Base-by-base conservation (phyloP, 192 early-diverging fungal genomes). In the Chytriomyces sp. region DNA sequence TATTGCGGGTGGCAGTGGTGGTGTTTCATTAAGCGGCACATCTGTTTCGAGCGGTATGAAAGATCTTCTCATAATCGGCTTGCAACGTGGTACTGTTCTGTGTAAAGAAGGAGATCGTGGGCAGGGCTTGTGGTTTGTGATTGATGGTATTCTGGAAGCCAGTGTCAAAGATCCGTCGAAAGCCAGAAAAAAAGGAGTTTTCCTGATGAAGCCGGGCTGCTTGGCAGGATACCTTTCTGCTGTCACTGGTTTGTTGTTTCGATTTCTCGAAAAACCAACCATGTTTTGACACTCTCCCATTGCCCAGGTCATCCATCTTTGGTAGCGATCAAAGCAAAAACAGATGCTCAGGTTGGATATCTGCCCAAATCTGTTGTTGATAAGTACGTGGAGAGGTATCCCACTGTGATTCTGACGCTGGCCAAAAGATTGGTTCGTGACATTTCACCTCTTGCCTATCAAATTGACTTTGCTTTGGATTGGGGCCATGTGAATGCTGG, bases 401-500 rank as follows among this genome's bases (percentile, higher is more conserved):
- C 98, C 4, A 89, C 83, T 7, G 84, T 94, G 1, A 81, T 98
- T 66, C 85, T 97, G 80, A 93, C 92, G 13, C 84, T 99, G 7
- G 95, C 97, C 2, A 93, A 95, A 57, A 89, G 97, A 26, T 84
- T 99, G 43, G 91, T 97, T 20, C 84, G 86, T 10, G 86, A 90
- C 68, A 82, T 98, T 18, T 92, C 95, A 2, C 92, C 96, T 6
- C 85, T 96, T 11, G 85, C 92, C 81, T 89, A 89, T 83, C 88
- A 79, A 53, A 76, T 84, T n/a, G 88, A 89, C 69, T 78, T 83
- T 64, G 85, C 88, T 3, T 69, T 89, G n/a, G 98, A 98, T 72
- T 99, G 98, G 98, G 91, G 92, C 77, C 96, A 98, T 75, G 91
- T 95, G 13, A 93, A 89, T 75, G 96, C 95, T 35, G 94, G 96